Evolutionary conservation across 2,329 filamentous ascomycete genomes (phyloP).

Genomic region (Alternaria novae-zelandiae): DNA sequence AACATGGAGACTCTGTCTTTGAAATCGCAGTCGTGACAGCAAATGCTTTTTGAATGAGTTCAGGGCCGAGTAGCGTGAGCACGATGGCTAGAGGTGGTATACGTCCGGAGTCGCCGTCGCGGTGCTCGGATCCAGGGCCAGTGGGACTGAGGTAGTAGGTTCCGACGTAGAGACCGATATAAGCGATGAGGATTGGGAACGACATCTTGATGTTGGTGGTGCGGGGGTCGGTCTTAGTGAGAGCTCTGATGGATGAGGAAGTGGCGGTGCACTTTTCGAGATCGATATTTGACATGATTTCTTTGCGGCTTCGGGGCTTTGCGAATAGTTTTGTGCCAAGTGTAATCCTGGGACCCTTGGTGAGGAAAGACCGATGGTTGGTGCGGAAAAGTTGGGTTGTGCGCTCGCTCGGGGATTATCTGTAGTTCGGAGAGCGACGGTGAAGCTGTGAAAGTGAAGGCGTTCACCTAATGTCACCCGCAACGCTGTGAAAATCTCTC

Average conservation of each 20-base stretch:
- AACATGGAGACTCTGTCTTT: not conserved
- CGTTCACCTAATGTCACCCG: not conserved
- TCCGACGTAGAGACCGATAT: not conserved
- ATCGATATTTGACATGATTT: not conserved
- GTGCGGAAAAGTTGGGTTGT: not conserved
- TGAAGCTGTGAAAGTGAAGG: not conserved
- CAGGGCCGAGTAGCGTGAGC: not conserved
- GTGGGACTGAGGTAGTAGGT: not conserved
- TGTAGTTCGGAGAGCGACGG: not conserved
- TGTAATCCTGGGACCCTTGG: not conserved
- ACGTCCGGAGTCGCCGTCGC: not conserved
- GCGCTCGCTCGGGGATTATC: not conserved
- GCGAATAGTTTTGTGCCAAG: not conserved
- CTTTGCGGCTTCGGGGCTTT: not conserved
- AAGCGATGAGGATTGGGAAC: not conserved
- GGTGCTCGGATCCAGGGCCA: not conserved
- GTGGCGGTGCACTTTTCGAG: not conserved
- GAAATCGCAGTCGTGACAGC: not conserved
- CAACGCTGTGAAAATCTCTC: not conserved
- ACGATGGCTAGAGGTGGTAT: not conserved
- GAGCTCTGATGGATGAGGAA: fast-evolving
- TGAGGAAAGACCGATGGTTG: not conserved
- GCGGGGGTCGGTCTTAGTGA: not conserved
- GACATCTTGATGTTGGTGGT: not conserved
- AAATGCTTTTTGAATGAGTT: not conserved